Evolutionary conservation across 805 yeast species (phyloP), one percentile per base, ranked within the genome.

Genomic region (Blastobotrys terrestris): DNA sequence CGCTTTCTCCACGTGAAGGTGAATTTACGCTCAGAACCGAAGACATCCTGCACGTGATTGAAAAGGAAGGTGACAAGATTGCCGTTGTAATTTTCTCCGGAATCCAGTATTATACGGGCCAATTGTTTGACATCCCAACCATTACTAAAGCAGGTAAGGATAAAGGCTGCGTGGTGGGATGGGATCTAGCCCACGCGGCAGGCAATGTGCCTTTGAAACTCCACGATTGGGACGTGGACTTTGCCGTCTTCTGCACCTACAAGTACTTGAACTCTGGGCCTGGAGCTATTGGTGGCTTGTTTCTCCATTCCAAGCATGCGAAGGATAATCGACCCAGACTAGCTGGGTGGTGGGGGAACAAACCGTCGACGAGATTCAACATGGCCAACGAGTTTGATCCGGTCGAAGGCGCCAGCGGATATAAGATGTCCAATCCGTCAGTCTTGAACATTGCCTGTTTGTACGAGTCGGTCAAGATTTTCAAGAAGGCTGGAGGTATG

Each of bases 271-370:
- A 92, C 65, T 68, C 95, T 2, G 98, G 98, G 0, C 97, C 98
- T 0, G 98, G 98, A 46, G 92, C 83, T 3, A 87, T 90, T 58
- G 96, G 90, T 3, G 96, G 97, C 1, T 76, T 88, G 19, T 91
- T 80, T 62, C 84, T 91, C 40, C 83, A 91, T 65, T 84, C 81
- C 57, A 75, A 68, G 55, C 61, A 61, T 8, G 62, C 63, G 16
- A 54, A 59, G 42, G 63, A 65, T 26, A 59, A 63, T 18, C 60
- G 74, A 40, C 87, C 96, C 1, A 73, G 97, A 55, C 72, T 88
- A 49, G 95, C 96, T 0, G 98, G 98, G 0, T 91, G 98, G 98
- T 91, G 97, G 97, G 97, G 97, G 1, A 91, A 89, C 63, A 81
- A 85, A 59, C 72, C 84, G 0, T 60, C 62, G 1, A 80, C 80